phyloP scores from a whole-genome alignment of 2,329 filamentous ascomycete species.

The Trichophyton mentagrophytes region DNA sequence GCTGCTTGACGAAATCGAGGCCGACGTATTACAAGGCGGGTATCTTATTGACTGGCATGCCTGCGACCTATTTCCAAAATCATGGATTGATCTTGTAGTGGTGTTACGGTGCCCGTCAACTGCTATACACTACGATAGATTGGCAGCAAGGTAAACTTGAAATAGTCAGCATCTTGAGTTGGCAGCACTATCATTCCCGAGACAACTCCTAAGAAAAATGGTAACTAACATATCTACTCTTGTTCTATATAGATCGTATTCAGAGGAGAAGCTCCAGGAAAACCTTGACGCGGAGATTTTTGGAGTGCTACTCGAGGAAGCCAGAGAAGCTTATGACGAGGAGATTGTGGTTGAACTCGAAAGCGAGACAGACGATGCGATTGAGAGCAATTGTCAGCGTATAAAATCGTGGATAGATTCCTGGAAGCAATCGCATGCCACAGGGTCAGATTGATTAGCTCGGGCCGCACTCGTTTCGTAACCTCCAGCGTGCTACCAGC shows the following conservation, averaged over 20 bases:
- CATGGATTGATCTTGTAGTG: conserved; percentile 90
- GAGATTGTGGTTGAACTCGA: conserved; percentile 79
- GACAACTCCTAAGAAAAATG: neutral
- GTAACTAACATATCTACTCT: conserved; percentile 6
- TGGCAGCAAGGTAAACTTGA: conserved; percentile 52
- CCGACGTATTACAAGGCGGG: conserved; percentile 63
- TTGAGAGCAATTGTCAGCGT: conserved; percentile 77
- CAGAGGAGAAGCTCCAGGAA: conserved; percentile 79
- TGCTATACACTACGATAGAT: conserved; percentile 67
- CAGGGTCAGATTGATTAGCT: neutral
- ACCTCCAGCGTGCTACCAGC: neutral
- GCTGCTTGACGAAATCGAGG: conserved; percentile 80
- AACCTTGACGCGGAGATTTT: conserved; percentile 97
- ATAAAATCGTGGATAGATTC: conserved; percentile 69
- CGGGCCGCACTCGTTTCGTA: neutral
- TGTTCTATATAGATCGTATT: conserved; percentile 51
- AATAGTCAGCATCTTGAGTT: neutral
- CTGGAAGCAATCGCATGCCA: conserved; percentile 53
- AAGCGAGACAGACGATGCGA: conserved; percentile 70
- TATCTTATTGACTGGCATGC: conserved; percentile 96
- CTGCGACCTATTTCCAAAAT: conserved; percentile 84
- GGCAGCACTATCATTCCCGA: neutral
- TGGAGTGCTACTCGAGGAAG: conserved; percentile 84
- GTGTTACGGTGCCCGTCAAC: conserved; percentile 71
- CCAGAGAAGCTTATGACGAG: conserved; percentile 70